phyloP scores from a whole-genome alignment of 2,329 filamentous ascomycete species.

The Colletotrichum spaethianum region DNA sequence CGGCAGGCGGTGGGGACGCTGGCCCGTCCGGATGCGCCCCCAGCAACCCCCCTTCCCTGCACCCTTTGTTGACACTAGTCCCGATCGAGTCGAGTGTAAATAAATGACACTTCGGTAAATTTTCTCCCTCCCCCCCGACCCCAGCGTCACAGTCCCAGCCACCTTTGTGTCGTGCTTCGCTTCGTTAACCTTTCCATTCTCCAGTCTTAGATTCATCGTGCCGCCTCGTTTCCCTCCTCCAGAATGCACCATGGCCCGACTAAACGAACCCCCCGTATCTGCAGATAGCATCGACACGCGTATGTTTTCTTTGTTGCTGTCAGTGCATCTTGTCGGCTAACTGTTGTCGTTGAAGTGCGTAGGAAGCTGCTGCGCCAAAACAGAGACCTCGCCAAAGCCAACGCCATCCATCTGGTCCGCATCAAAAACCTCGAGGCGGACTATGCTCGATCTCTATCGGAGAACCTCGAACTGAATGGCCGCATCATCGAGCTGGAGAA shows the following conservation, averaged over 20 bases:
- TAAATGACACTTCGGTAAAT: conserved; percentile 42
- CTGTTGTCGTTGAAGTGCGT: conserved; percentile 70
- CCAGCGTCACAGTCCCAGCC: conserved; percentile 40
- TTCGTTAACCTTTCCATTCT: conserved; percentile 29
- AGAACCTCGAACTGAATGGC: conserved; percentile 81
- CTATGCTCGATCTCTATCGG: conserved; percentile 80
- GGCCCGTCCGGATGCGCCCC: conserved; percentile 24
- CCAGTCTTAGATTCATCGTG: conserved; percentile 23
- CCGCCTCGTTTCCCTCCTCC: conserved; percentile 11
- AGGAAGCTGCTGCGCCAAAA: conserved; percentile 87
- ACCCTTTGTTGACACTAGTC: conserved; percentile 34
- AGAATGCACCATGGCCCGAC: conserved; percentile 78
- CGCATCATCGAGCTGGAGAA: conserved; percentile 79
- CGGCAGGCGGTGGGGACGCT: conserved; percentile 14
- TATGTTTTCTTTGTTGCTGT: conserved; percentile 59
- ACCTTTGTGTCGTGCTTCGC: conserved; percentile 36
- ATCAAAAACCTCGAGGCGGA: conserved; percentile 85
- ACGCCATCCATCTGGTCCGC: conserved; percentile 82
- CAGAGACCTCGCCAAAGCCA: conserved; percentile 84
- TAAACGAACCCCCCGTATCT: conserved; percentile 81
- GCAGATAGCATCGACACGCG: conserved; percentile 80
- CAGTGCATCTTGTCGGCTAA: conserved; percentile 40
- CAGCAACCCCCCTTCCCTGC: conserved; percentile 35
- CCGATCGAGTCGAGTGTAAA: conserved; percentile 40
- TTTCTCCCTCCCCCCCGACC: conserved; percentile 39